Base-by-base conservation (phyloP, 495 filamentous ascomycete species). In the Penicillium simplicissimum region DNA sequence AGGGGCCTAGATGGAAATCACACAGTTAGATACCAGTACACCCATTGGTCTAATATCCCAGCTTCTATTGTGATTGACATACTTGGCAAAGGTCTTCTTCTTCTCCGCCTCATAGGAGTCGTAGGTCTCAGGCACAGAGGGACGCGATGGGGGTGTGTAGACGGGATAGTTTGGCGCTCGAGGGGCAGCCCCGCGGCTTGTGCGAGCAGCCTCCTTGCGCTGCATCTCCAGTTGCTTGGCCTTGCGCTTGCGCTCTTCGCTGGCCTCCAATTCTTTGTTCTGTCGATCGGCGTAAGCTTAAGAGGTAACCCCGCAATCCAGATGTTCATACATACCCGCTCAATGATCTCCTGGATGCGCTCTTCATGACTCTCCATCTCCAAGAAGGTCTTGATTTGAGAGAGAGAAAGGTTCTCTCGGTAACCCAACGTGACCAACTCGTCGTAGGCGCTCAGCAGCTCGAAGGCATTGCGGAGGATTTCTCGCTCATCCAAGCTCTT, bases 291-390 rank as follows among this genome's bases (percentile, higher is more conserved):
- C 51, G 57, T 76, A 33, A 73, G 65, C 66, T 52, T 52, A 25
- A 34, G n/a, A 21, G 17, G 19, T 40, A 55, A 51, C 67, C 42
- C 28, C 49, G 28, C 43, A 21, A 34, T 9, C 25, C n/a, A 15
- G 15, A 51, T 23, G 23, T 25, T 47, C 15, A 15, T 36, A 74
- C 78, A 57, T 85, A 96, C 91, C 76, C 92, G 84, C 58, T 94
- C 91, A 73, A 97, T 97, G 45, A 97, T 97, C 71, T 97, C 93
- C 70, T 97, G 95, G 59, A 98, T 97, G 67, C 95, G 87, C 82
- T 98, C 95, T 77, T 98, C 96, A 69, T 98, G 95, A 77, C 88
- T 92, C 78, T 98, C 96, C 95, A 98, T 98, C 73, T 98, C 95
- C 65, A 98, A 69, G 80, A 98, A 98, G 0, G 95, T 97, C 83